A percentile compares a stretch with the other conserved stretches of the same genome.
phyloP scores from a whole-genome alignment of 2,329 filamentous ascomycete species.

The Fusarium nelsonii region DNA sequence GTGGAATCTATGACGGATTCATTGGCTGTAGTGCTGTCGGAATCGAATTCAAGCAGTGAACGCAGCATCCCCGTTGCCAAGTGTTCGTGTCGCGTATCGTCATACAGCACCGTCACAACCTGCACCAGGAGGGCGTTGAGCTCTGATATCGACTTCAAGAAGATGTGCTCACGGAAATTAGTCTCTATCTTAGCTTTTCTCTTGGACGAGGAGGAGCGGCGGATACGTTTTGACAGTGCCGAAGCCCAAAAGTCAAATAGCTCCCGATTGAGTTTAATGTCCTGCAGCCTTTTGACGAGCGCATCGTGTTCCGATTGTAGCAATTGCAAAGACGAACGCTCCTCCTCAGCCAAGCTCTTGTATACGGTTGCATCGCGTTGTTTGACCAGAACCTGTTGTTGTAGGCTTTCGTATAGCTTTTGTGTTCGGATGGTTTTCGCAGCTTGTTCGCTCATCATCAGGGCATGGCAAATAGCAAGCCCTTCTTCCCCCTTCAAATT shows the following conservation, averaged over 20 bases:
- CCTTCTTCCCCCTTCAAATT: slow-evolving; percentile 9
- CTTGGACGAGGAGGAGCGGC: slow-evolving; percentile 22
- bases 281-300: neutral
- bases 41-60: slow-evolving; percentile 31
- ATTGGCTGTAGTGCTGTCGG: neutral
- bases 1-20: slow-evolving; percentile 17
- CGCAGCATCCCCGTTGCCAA: slow-evolving; percentile 38
- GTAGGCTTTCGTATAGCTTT: slow-evolving; percentile 8
- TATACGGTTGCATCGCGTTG: slow-evolving; percentile 10
- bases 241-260: slow-evolving; percentile 41
- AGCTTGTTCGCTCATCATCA: neutral
- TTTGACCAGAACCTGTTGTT: slow-evolving; percentile 18
- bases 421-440: neutral
- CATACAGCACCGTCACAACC: slow-evolving; percentile 27
- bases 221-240: slow-evolving; percentile 20
- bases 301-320: neutral
- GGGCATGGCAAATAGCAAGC: neutral
- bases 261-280: slow-evolving; percentile 28
- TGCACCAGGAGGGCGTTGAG: slow-evolving; percentile 34
- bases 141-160: slow-evolving; percentile 33
- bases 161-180: slow-evolving; percentile 37
- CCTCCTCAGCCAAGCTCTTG: neutral
- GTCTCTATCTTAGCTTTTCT: neutral
- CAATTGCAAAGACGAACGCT: slow-evolving; percentile 2
- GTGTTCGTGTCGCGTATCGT: slow-evolving; percentile 30